Evolutionary conservation across 805 yeast species (phyloP).

Genomic region (Lipomyces anomalus): DNA sequence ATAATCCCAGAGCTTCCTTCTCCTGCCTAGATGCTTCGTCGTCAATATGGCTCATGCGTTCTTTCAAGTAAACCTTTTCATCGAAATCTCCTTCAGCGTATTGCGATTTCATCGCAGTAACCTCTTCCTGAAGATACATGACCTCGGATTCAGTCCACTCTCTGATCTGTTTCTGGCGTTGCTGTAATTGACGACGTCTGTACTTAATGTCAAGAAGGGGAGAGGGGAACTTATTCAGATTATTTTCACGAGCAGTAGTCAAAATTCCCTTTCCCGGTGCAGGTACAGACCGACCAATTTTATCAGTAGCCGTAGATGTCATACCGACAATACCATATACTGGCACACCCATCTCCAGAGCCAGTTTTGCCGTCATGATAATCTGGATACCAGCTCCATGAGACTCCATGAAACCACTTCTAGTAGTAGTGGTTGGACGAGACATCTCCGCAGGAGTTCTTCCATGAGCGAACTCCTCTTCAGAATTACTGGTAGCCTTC

Average conservation of each 20-base stretch:
- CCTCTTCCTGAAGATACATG: constrained; percentile 64
- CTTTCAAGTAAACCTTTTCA: constrained; percentile 52
- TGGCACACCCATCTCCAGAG: constrained; percentile 98
- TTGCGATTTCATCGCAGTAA: constrained; percentile 44
- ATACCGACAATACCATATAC: constrained; percentile 91
- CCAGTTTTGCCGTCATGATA: constrained; percentile 90
- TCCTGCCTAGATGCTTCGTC: constrained; percentile 81
- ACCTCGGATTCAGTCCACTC: constrained; percentile 82
- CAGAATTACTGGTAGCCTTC: constrained; percentile 94
- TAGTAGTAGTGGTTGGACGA: constrained; percentile 92
- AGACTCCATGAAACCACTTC: constrained; percentile 98
- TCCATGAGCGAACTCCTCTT: constrained; percentile 86
- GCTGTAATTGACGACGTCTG: constrained; percentile 84
- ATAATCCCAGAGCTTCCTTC: constrained; percentile 81
- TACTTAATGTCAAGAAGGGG: constrained; percentile 83
- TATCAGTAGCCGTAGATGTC: constrained; percentile 96
- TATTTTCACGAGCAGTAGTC: constrained; percentile 95
- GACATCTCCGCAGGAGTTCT: constrained; percentile 99
- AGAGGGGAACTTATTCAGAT: constrained; percentile 68
- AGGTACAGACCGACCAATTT: constrained; percentile 97
- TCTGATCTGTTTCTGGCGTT: constrained; percentile 70
- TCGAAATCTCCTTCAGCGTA: constrained; percentile 46
- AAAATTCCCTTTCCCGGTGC: constrained; percentile 99
- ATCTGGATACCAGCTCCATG: constrained; percentile 99
- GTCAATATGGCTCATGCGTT: constrained; percentile 80